Conservation (phyloP, 345 rosid genomes). For the Zanthoxylum bungeanum region DNA sequence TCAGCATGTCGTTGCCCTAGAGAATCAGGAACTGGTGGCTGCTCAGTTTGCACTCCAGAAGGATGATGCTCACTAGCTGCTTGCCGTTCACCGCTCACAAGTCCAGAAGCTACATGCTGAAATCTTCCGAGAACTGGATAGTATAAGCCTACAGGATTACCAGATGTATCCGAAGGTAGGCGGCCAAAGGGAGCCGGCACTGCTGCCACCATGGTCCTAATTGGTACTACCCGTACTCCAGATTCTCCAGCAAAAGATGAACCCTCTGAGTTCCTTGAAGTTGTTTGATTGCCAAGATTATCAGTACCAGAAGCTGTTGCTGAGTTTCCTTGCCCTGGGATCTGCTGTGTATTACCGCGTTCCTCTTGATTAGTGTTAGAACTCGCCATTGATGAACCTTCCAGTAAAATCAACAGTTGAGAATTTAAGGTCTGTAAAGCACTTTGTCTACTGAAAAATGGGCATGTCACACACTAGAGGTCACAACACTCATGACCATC, state of each 20-base stretch:
- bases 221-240: constrained; percentile 60
- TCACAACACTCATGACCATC: not conserved
- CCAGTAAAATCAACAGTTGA: not conserved
- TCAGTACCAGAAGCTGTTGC: constrained; percentile 31
- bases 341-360: constrained; percentile 32
- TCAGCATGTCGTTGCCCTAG: constrained; percentile 30
- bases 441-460: not conserved
- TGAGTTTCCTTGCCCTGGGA: constrained; percentile 36
- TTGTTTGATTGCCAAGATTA: constrained; percentile 30
- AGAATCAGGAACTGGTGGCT: constrained; percentile 35
- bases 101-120: constrained; percentile 44
- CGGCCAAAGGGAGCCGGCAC: constrained; percentile 49
- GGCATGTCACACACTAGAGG: not conserved
- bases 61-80: constrained; percentile 32
- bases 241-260: constrained; percentile 48
- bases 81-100: constrained; percentile 32
- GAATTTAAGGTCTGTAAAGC: not conserved
- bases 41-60: constrained; percentile 36
- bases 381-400: constrained; percentile 46
- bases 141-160: constrained; percentile 40
- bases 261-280: constrained; percentile 38
- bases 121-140: constrained; percentile 54
- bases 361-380: constrained; percentile 39
- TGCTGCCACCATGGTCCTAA: constrained; percentile 64
- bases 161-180: constrained; percentile 51